Conservation (phyloP, 2,329 filamentous ascomycete species). For the Geoglossum cookeanum region DNA sequence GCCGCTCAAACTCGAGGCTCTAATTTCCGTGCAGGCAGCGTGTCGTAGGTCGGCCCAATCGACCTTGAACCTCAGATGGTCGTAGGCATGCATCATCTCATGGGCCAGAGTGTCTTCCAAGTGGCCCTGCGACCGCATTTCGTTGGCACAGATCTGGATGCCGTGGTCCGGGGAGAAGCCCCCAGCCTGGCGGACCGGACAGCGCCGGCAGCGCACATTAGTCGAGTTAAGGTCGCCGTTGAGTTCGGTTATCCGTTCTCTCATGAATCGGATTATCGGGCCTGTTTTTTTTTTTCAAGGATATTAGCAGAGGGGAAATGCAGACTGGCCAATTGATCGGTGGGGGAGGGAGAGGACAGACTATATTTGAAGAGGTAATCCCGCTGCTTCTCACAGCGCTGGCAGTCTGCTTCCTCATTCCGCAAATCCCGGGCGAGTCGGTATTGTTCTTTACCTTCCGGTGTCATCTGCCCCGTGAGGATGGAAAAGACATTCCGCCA, state of each 20-base stretch:
- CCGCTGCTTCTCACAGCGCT: constrained; percentile 59
- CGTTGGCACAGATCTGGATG: constrained; percentile 84
- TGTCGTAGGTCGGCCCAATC: constrained; percentile 70
- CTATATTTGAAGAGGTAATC: constrained; percentile 71
- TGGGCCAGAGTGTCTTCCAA: constrained; percentile 88
- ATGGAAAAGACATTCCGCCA: constrained; percentile 81
- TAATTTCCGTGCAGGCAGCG: constrained; percentile 89
- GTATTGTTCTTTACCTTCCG: constrained; percentile 53
- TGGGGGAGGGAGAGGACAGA: constrained; percentile 16
- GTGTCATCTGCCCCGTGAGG: constrained; percentile 52
- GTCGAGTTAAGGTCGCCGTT: constrained; percentile 52
- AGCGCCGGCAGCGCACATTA: constrained; percentile 72
- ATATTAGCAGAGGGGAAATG: not conserved
- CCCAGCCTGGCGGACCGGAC: constrained; percentile 51
- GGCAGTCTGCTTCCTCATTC: constrained; percentile 62
- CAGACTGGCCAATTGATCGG: not conserved
- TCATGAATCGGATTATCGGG: constrained; percentile 72
- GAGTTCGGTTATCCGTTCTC: constrained; percentile 58
- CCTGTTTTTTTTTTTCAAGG: constrained; percentile 19
- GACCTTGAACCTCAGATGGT: constrained; percentile 79
- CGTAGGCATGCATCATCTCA: constrained; percentile 96
- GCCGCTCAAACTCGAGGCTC: constrained; percentile 78
- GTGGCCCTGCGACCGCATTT: constrained; percentile 60
- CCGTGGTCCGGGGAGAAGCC: constrained; percentile 77
- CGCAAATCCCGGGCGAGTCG: constrained; percentile 55